Evolutionary conservation across 2,329 filamentous ascomycete genomes (phyloP), one percentile per base, ranked within the genome.

Genomic region (Fusarium tricinctum): DNA sequence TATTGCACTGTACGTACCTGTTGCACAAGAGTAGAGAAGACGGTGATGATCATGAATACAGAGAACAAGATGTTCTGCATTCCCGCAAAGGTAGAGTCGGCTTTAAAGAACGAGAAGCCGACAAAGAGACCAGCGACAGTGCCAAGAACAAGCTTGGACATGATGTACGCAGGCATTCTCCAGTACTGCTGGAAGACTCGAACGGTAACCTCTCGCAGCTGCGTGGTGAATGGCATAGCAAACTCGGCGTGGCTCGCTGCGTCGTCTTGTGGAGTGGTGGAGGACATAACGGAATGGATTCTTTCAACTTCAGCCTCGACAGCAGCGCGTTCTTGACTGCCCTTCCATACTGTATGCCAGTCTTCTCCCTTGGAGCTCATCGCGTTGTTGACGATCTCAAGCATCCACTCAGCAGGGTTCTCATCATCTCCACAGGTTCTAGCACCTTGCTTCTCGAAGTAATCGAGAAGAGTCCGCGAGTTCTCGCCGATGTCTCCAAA

Each of bases 111-210:
- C 0, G 89, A 91, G 76, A 93, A 92, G 1, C 91, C 92, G 60
- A 94, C 90, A 75, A 94, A 94, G 3, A 95, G 81, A 8, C 86
- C 83, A 23, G 88, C 83, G 57, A 88, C 83, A 51, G 86, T 67
- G 3, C 81, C 89, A 19, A 95, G 85, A 2, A 84, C 76, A 3
- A 87, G 77, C 80, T 95, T 95, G 58, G 91, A 86, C 77, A 92
- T 91, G 73, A 96, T 89, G 78, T 96, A 96, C 13, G 84, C 83
- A 0, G 92, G 92, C 57, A 89, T 92, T 45, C 92, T 87, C 92
- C 92, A 95, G 83, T 94, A 94, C 75, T 96, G 92, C 73, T 92
- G 86, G 79, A 94, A 94, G 8, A 94, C 88, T 58, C 92, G 89
- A 10, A 83, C 71, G 3, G 87, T 88, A 42, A 93, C 91, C 60